A percentile compares a stretch with the other conserved stretches of the same genome.
phyloP scores from a whole-genome alignment of 441 rosid genomes.

The Euphorbia celastroides region DNA sequence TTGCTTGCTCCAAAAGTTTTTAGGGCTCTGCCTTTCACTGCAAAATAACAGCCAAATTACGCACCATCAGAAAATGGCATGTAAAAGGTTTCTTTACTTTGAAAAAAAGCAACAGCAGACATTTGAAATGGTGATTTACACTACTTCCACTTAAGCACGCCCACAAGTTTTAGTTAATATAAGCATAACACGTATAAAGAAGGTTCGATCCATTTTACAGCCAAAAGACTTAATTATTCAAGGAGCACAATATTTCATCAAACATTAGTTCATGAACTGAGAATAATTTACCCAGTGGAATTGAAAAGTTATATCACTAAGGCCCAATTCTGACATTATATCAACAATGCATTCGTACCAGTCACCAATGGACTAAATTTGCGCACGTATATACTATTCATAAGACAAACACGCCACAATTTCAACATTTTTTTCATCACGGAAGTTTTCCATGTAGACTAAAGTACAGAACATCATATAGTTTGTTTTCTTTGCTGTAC shows the following conservation, averaged over 20 bases:
- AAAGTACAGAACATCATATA: too few species aligned
- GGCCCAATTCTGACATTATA: not conserved
- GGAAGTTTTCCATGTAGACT: too few species aligned
- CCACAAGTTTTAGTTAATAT: not conserved
- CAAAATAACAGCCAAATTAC: constrained; percentile 14
- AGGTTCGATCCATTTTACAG: too few species aligned
- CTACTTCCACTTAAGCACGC: too few species aligned
- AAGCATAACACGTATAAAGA: not conserved
- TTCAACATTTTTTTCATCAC: not conserved
- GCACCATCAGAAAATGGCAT: not conserved
- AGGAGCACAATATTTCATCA: not conserved
- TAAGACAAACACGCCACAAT: not conserved
- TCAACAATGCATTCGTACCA: not conserved
- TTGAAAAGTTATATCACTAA: not conserved
- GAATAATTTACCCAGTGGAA: not conserved
- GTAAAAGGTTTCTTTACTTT: not conserved
- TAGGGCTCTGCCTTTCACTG: constrained; percentile 34
- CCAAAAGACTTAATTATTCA: not conserved
- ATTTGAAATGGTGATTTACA: too few species aligned
- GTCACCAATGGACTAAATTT: not conserved
- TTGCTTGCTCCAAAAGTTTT: constrained; percentile 37
- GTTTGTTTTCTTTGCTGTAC: not conserved
- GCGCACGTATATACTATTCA: too few species aligned
- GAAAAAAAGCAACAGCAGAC: not conserved
- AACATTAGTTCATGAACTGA: not conserved